Conservation (phyloP, 2,329 filamentous ascomycete genomes). For the Ophiostoma triangulosporum region DNA sequence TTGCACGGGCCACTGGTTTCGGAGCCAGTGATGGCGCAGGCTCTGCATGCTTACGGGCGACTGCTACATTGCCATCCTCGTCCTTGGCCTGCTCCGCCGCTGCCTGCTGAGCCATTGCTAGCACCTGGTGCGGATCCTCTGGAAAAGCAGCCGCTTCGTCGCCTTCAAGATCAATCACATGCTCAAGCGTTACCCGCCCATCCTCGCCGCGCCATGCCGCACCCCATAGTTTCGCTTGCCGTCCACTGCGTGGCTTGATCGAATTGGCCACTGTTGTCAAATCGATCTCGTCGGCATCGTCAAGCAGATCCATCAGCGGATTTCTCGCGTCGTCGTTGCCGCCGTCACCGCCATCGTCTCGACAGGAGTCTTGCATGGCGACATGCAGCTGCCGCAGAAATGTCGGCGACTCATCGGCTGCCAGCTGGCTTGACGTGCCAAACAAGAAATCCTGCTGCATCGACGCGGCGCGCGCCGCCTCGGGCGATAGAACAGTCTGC, state of each 20-base stretch:
- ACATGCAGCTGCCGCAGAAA: constrained; percentile 48
- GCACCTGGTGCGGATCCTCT: constrained; percentile 14
- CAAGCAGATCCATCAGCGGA: background rate
- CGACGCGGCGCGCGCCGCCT: constrained; percentile 51
- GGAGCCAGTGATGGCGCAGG: background rate
- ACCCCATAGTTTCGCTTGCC: constrained; percentile 45
- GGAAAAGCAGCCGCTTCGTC: constrained; percentile 27
- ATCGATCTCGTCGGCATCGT: constrained; percentile 3
- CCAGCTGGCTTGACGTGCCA: constrained; percentile 74
- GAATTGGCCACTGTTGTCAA: background rate
- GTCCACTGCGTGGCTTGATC: background rate
- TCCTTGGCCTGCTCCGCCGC: constrained; percentile 7
- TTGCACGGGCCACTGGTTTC: background rate
- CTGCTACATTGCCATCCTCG: background rate
- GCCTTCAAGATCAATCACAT: constrained; percentile 48
- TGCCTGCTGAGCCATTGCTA: constrained; percentile 15
- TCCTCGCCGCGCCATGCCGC: constrained; percentile 53
- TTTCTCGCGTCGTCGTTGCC: constrained; percentile 18
- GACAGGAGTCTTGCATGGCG: constrained; percentile 47
- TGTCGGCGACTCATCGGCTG: constrained; percentile 55
- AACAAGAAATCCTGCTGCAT: constrained; percentile 66
- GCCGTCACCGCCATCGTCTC: constrained; percentile 5
- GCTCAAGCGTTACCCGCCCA: constrained; percentile 49
- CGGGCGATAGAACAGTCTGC: constrained; percentile 51
- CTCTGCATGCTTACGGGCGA: background rate